Evolutionary conservation across 305 asterid genomes (phyloP).

Genomic region (Solanum hybrid): DNA sequence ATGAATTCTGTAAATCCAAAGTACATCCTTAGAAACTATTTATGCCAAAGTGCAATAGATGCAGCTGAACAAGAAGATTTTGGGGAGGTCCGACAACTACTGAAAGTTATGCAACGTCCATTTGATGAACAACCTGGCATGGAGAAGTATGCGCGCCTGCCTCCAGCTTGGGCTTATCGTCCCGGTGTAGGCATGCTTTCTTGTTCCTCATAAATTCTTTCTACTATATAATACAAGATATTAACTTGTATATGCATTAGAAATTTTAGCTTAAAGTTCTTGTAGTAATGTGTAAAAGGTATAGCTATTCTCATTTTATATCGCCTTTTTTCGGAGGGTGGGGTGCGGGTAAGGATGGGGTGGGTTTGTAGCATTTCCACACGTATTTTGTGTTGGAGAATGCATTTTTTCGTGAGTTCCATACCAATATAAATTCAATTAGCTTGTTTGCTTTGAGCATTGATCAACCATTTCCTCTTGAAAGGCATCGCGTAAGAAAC

Average conservation of each 20-base stretch:
- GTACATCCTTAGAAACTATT: slow-evolving; percentile 80
- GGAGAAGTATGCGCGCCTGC: slow-evolving; percentile 91
- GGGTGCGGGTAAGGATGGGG: neutral
- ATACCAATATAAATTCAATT: neutral
- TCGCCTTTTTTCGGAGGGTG: neutral
- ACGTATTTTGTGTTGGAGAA: neutral
- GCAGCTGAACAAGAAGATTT: slow-evolving; percentile 86
- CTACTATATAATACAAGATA: neutral
- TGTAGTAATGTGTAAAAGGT: slow-evolving; percentile 5
- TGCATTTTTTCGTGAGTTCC: neutral
- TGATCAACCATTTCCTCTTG: neutral
- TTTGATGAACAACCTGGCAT: slow-evolving; percentile 92
- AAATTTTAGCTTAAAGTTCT: neutral
- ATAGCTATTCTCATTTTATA: neutral
- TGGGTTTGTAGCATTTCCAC: neutral
- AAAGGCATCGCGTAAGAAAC: neutral
- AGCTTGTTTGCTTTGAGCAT: neutral
- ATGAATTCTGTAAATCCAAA: slow-evolving; percentile 86
- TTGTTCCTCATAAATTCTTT: slow-evolving; percentile 63
- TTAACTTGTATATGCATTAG: slow-evolving; percentile 10
- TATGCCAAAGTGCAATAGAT: slow-evolving; percentile 93
- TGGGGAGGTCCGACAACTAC: slow-evolving; percentile 61
- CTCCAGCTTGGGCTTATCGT: slow-evolving; percentile 99
- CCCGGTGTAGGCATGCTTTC: slow-evolving; percentile 99
- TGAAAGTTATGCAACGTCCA: slow-evolving; percentile 69